These are phyloP conservation scores for Cucumis melo DNA, from an alignment of 306 rosid genomes.

Conservation along the genomic window DNA sequence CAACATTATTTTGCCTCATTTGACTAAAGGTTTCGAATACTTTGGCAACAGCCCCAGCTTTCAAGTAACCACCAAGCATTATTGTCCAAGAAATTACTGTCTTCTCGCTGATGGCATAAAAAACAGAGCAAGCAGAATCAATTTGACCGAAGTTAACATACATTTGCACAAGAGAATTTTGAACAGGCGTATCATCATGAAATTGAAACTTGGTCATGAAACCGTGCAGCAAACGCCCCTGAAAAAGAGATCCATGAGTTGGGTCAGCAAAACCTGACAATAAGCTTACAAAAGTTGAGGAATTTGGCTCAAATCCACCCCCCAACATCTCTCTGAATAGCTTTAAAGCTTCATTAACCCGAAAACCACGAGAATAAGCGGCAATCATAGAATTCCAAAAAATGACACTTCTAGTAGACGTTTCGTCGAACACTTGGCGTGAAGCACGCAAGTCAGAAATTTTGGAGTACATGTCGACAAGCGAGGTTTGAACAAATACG, in stretches of 20 bases:
- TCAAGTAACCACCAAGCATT: constrained; percentile 6
- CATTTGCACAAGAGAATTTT: constrained; percentile 2
- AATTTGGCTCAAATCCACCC: not conserved
- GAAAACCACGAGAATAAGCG: not conserved
- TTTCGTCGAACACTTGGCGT: constrained; percentile 8
- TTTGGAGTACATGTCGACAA: constrained; percentile 32
- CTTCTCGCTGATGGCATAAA: not conserved
- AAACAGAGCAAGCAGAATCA: constrained; percentile 4
- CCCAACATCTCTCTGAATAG: constrained; percentile 4
- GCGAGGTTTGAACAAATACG: constrained; percentile 30
- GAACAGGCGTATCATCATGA: not conserved
- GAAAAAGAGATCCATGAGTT: not conserved
- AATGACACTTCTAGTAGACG: constrained; percentile 1
- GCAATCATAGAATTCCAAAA: constrained; percentile 12
- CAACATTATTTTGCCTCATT: not conserved
- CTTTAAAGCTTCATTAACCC: not conserved
- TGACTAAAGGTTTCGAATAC: constrained; percentile 1
- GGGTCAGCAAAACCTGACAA: constrained; percentile 3
- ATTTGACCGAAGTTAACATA: constrained; percentile 4
- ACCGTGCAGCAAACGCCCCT: not conserved
- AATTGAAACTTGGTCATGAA: not conserved
- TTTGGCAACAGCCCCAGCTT: constrained; percentile 4
- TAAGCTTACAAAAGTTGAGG: constrained; percentile 6
- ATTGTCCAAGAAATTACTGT: constrained; percentile 11
- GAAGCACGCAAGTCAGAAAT: constrained; percentile 17